Base-by-base conservation (phyloP, 331 rosid genomes). In the Quercus lobata region DNA sequence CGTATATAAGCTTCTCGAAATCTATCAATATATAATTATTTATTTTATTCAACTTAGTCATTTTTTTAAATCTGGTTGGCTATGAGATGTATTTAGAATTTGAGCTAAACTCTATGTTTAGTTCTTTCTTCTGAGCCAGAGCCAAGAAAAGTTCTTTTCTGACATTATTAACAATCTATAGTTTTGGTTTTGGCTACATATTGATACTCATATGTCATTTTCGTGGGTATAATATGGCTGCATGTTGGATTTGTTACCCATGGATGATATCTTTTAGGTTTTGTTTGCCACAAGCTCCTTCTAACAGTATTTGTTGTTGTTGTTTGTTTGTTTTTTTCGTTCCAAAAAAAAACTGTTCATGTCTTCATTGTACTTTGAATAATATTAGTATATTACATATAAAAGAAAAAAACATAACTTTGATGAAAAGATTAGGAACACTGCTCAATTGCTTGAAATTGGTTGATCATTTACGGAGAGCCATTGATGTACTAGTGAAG, bases 1-100 rank as follows among this genome's bases (percentile, higher is more conserved):
- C 56, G 41, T 85, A 34, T 71, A 75, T 79, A 53, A 74, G 73
- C 72, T 12, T 74, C 71, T 55, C 19, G 35, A 79, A 79, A 70
- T 83, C 37, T 62, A 14, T 32, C 16, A 52, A 62, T 41, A 70
- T 65, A 63, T 22, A 34, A 56, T 35, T 29, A 57, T 83, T 74
- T 72, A 60, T 21, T 70, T 75, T 60, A 70, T 71, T n/a, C 27
- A 70, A 71, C 81, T 25, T 25, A 29, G 70, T 55, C 78, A 80
- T 80, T 84, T 78, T 84, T 76, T 80, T 2, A 41, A 21, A 75
- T 77, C 74, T 65, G 7, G 56, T 77, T 68, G 79, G 77, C 74
- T 81, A 9, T 35, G 46, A 35, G 72, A 68, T 68, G 72, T 68
- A 35, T 2, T 63, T 62, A 4, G 37, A 62, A 25, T 32, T 62